Percentiles rank a stretch among this genome's conserved stretches.
These are phyloP conservation scores for Phalaenopsis aphrodite DNA, from an alignment of 106 monocot species.

Conservation along the genomic window DNA sequence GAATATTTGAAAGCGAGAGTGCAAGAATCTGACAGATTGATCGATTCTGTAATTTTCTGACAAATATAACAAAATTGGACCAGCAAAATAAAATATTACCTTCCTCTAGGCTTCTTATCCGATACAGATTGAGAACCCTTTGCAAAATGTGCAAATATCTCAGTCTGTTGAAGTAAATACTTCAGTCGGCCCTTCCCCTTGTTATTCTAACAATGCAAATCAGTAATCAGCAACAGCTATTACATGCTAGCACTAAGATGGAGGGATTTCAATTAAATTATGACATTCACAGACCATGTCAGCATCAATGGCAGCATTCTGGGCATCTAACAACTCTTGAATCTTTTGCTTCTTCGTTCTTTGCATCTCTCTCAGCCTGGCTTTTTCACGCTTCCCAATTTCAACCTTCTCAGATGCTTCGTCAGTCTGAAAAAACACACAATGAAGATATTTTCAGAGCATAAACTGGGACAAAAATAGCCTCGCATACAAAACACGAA, in stretches of 20 bases:
- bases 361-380: slow-evolving; percentile 63
- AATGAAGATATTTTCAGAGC: not conserved
- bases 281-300: slow-evolving; percentile 53
- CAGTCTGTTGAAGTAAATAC: slow-evolving; percentile 75
- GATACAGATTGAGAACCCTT: slow-evolving; percentile 52
- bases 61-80: not conserved
- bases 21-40: not conserved
- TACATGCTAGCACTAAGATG: not conserved
- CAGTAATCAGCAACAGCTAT: not conserved
- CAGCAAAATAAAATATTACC: slow-evolving; percentile 21
- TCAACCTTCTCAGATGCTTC: slow-evolving; percentile 21
- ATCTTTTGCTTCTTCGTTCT: slow-evolving; percentile 65
- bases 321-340: slow-evolving; percentile 60
- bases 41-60: not conserved
- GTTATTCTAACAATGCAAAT: slow-evolving; percentile 51
- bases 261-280: not conserved
- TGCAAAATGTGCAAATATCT: slow-evolving; percentile 82
- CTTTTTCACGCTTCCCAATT: slow-evolving; percentile 47
- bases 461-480: not conserved
- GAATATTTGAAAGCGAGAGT: not conserved
- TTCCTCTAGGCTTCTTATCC: slow-evolving; percentile 56
- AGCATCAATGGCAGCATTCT: slow-evolving; percentile 75
- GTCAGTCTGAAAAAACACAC: slow-evolving; percentile 26
- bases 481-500: not conserved
- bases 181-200: slow-evolving; percentile 71